A percentile compares a stretch with the other conserved stretches of the same genome.
Evolutionary conservation across 2,329 filamentous ascomycete genomes (phyloP).

Genomic region (Penicillium aurantiogriseum): DNA sequence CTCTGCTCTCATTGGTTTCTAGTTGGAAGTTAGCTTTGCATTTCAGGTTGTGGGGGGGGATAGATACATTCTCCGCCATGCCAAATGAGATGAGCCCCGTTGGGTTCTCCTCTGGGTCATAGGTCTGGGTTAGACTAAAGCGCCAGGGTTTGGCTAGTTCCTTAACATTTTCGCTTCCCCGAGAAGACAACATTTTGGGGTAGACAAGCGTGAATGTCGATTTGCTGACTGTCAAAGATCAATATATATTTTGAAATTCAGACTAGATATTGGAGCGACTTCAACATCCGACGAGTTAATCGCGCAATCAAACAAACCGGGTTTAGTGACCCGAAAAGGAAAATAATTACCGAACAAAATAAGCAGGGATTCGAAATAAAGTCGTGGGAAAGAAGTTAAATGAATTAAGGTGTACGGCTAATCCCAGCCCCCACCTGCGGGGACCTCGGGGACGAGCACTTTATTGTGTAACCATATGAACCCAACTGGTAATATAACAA

Average conservation of each 20-base stretch:
- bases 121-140: slow-evolving; percentile 26
- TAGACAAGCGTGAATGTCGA: not conserved
- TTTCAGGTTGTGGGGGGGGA: not conserved
- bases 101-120: slow-evolving; percentile 32
- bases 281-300: too few relatives aligned
- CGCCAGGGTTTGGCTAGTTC: slow-evolving; percentile 28
- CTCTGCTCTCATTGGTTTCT: slow-evolving; percentile 41
- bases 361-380: not conserved
- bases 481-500: not conserved
- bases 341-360: not conserved
- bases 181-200: slow-evolving; percentile 29
- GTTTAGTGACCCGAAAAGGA: not conserved
- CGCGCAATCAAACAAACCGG: not conserved
- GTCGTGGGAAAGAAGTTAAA: not conserved
- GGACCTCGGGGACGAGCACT: not conserved
- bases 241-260: not conserved
- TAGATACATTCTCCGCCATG: slow-evolving; percentile 37
- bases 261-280: not conserved
- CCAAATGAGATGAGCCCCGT: slow-evolving; percentile 37
- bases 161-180: slow-evolving; percentile 25
- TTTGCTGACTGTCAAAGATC: not conserved
- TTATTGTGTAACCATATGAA: not conserved
- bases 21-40: not conserved
- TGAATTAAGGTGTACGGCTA: not conserved
- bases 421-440: not conserved